Base-by-base conservation (phyloP, 2,329 filamentous ascomycete genomes). In the Pyrenophora seminiperda region DNA sequence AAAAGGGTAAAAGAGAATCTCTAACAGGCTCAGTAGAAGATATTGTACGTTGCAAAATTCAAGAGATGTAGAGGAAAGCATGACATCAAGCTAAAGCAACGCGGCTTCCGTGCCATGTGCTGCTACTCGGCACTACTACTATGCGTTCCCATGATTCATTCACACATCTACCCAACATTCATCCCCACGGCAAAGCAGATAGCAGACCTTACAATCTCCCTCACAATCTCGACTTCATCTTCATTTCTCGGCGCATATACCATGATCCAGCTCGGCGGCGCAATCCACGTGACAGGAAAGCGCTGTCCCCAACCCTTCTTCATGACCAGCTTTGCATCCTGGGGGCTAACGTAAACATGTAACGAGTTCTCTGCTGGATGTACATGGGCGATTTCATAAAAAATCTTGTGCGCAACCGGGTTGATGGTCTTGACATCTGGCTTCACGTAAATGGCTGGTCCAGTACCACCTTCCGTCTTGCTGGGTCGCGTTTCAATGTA, bases 271-370 rank as follows among this genome's bases (percentile, higher is more conserved):
- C 67, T 67, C 19, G 56, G 45, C 11, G 66, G 67, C 20, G 65
- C 66, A 33, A 70, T 7, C 65, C 65, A 70, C 6, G 55, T 56
- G 1, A 70, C 63, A 0, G 81, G 80, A 69, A 84, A 82, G 31
- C 80, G 66, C 74, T 91, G 83, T 0, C 87, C 91, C 90, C 90
- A 95, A 1, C 89, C 89, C 57, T 84, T 84, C 58, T 84, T 80
- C 19, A 95, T 75, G 2, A 94, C 82, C 41, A 86, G 77, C 59
- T 79, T 83, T 47, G 89, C 89, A 69, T 95, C 91, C 37, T 84
- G 81, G 0, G 89, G 89, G 65, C 92, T 89, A 22, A 94, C 79
- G 45, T 85, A 90, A 70, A 94, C 79, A 72, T 95, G 90, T 78
- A 93, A 78, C 10, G 86, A 88, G 58, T 87, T 83, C 55, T 94